phyloP scores from a whole-genome alignment of 2,329 filamentous ascomycete genomes.

The Cladophialophora immunda region DNA sequence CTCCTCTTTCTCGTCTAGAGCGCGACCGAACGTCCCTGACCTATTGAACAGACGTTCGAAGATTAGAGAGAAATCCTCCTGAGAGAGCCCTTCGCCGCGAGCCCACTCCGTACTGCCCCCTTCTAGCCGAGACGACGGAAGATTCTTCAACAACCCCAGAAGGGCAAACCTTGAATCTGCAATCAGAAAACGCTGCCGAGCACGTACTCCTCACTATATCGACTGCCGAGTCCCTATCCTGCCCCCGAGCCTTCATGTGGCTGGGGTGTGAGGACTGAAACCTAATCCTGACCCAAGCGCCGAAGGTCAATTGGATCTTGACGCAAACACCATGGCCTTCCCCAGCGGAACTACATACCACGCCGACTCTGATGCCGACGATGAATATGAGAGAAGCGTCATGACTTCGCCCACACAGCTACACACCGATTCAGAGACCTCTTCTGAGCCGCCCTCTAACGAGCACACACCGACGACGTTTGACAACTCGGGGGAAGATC shows the following conservation, averaged over 20 bases:
- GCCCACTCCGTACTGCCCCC: not conserved
- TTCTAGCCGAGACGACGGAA: not conserved
- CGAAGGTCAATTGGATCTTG: slow-evolving; percentile 22
- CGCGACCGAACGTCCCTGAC: not conserved
- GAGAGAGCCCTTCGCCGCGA: not conserved
- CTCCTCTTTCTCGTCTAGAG: not conserved
- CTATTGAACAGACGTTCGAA: not conserved
- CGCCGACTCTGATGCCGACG: slow-evolving; percentile 71
- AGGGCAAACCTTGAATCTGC: not conserved
- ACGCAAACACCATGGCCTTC: slow-evolving; percentile 50
- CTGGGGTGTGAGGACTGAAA: slow-evolving; percentile 17
- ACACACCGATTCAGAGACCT: slow-evolving; percentile 65
- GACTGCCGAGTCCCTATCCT: slow-evolving; percentile 1
- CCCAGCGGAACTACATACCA: slow-evolving; percentile 59
- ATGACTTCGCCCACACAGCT: slow-evolving; percentile 64
- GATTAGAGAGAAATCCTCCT: not conserved
- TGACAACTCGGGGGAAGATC: slow-evolving; percentile 60
- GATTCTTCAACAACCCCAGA: not conserved
- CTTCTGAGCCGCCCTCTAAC: slow-evolving; percentile 66
- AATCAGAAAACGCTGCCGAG: not conserved
- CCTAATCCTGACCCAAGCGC: slow-evolving; percentile 22
- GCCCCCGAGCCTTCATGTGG: slow-evolving; percentile 14
- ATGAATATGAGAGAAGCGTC: slow-evolving; percentile 70
- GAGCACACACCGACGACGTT: slow-evolving; percentile 72
- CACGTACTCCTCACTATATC: not conserved